Conservation (phyloP, 257 asterid species). For the Coffea eugenioides region DNA sequence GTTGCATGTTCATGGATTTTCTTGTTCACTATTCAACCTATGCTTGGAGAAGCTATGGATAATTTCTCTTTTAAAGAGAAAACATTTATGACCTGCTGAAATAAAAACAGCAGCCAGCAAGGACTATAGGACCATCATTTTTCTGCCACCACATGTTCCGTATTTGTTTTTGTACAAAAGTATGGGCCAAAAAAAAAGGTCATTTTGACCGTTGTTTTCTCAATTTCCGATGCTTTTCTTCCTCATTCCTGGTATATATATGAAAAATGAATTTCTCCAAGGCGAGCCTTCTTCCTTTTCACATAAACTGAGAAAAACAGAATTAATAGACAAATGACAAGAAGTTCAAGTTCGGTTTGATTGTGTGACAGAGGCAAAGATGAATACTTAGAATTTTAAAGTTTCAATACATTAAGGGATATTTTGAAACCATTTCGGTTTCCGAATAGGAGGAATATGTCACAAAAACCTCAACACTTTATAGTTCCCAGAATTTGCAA, state of each 20-base stretch:
- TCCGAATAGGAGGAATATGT: no score
- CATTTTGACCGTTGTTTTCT: not conserved
- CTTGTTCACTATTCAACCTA: not conserved
- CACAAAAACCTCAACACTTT: no score
- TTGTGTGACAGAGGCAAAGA: no score
- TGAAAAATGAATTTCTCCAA: not conserved
- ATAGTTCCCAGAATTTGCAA: no score
- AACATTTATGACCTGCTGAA: not conserved
- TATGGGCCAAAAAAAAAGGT: not conserved
- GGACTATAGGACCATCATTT: not conserved
- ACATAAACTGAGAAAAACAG: not conserved
- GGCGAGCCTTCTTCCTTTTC: not conserved
- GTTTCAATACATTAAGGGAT: no score
- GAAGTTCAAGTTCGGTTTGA: no score
- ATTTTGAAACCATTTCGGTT: no score
- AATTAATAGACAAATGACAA: no score
- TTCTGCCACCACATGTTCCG: slow-evolving; percentile 1
- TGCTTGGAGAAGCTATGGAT: not conserved
- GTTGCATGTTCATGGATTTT: slow-evolving; percentile 14
- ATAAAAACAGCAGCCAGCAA: not conserved
- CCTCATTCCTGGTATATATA: not conserved
- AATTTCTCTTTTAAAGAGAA: not conserved
- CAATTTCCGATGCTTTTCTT: not conserved
- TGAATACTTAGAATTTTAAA: no score
- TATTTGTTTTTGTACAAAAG: not conserved